Conservation (phyloP, 495 filamentous ascomycete species). For the Hypoxylon lenormandii region DNA sequence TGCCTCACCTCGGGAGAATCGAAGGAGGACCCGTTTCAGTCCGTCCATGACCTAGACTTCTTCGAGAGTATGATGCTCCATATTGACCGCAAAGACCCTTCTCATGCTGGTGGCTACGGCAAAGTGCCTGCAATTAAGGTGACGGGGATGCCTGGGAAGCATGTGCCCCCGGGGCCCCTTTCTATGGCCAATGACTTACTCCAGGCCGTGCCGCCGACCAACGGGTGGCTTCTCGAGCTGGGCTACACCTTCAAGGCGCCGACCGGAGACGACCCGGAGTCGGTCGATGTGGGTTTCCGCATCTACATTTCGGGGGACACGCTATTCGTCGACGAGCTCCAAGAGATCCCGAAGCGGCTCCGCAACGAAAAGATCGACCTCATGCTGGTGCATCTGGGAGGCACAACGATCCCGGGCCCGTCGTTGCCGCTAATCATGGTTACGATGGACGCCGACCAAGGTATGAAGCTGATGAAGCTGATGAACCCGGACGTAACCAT, state of each 20-base stretch:
- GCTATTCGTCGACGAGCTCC: conserved; percentile 72
- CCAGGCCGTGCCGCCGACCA: conserved; percentile 74
- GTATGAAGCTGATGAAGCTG: conserved; percentile 69
- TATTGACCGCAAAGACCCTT: conserved; percentile 48
- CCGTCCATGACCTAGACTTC: conserved; percentile 66
- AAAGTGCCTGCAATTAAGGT: conserved; percentile 63
- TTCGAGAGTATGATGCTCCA: conserved; percentile 68
- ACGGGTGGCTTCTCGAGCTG: conserved; percentile 78
- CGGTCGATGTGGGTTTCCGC: conserved; percentile 66
- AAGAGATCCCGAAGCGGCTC: conserved; percentile 65
- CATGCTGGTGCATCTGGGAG: conserved; percentile 75
- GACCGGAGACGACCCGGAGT: conserved; percentile 30
- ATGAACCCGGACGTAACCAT: conserved; percentile 73
- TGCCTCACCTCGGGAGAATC: conserved; percentile 56
- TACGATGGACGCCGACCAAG: conserved; percentile 78
- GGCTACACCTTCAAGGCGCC: conserved; percentile 55
- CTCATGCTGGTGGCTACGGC: conserved; percentile 25
- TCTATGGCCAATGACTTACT: conserved; percentile 68
- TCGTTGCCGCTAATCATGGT: conserved; percentile 71
- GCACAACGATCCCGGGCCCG: conserved; percentile 73
- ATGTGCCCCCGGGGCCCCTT: conserved; percentile 68
- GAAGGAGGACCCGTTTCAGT: conserved; percentile 65
- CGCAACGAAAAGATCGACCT: conserved; percentile 68
- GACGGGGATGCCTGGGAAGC: conserved; percentile 77
- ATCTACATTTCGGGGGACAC: conserved; percentile 83